Base-by-base conservation (phyloP, 2,329 filamentous ascomycete species). In the Botrytis paeoniae region DNA sequence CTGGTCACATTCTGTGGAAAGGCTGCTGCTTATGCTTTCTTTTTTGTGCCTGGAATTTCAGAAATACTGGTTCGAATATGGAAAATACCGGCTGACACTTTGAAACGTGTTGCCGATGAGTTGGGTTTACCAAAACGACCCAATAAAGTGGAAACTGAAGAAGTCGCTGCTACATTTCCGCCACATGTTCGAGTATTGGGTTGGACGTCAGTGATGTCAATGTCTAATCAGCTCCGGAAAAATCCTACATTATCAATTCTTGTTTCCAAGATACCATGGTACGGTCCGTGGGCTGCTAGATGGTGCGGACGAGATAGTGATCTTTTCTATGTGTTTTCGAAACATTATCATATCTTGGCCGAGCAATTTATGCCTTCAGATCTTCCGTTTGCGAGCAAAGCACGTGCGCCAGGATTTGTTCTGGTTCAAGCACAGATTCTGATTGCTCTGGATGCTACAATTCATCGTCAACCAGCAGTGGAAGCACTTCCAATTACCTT, bases 281-380 rank as follows among this genome's bases (percentile, higher is more conserved):
- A 89, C 78, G 89, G 90, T 6, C 86, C 87, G 5, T 93, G 91
- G 91, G 83, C 88, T n/a, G 86, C 88, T 68, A 85, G 91, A 74
- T 93, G 91, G 91, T 88, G 86, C 75, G 91, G 91, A n/a, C 86
- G 89, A 41, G 91, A 93, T 77, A 92, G 89, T 68, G 91, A 93
- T 80, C 83, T 93, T 62, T 92, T 93, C 78, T 93, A 91, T 80
- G 89, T 92, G 39, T 93, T 93, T 79, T 85, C 88, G 73, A 93
- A 93, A 80, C 87, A 92, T 79, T 92, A 89, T 78, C 89, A 92
- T 78, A 87, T 92, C 32, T 82, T 93, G 18, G 85, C 89, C 37
- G 86, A 88, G 35, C 90, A 92, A 68, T 86, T 87, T 74, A 76
- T 89, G 63, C 84, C 86, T 16, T 14, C 84, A 80, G 85, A 86